These are phyloP conservation scores for Pholiota adiposa DNA, from an alignment of 1,284 basidiomycete species.

Conservation along the genomic window DNA sequence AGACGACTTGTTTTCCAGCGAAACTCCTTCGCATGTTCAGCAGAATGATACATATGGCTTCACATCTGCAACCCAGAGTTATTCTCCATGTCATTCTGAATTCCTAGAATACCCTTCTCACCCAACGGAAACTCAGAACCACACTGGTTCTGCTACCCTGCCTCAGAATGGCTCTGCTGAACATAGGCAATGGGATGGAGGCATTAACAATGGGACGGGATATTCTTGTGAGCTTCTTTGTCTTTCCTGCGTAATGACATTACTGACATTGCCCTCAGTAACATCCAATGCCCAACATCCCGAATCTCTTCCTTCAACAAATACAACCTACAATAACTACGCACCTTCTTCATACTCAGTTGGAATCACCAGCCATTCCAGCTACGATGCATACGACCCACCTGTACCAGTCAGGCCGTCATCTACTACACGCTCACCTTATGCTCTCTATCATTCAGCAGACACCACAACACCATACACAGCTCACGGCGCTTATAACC, in stretches of 20 bases:
- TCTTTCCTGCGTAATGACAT: too few relatives aligned
- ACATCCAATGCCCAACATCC: neutral
- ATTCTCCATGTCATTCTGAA: neutral
- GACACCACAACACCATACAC: slow-evolving; percentile 8
- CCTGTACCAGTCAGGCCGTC: neutral
- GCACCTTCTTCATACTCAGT: slow-evolving; percentile 8
- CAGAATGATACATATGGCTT: slow-evolving; percentile 13
- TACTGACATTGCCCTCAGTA: too few relatives aligned
- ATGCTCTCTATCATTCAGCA: neutral
- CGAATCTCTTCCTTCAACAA: neutral
- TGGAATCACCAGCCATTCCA: neutral
- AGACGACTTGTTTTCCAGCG: slow-evolving; percentile 29
- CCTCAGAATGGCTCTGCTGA: slow-evolving; percentile 2
- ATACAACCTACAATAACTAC: slow-evolving; percentile 5
- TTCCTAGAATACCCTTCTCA: slow-evolving; percentile 12
- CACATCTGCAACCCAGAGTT: slow-evolving; percentile 1
- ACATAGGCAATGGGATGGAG: slow-evolving; percentile 11
- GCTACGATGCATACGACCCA: slow-evolving; percentile 7
- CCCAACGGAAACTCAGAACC: neutral
- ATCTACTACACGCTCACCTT: neutral
- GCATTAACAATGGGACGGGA: slow-evolving; percentile 5
- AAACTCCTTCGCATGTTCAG: slow-evolving; percentile 3
- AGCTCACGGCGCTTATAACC: slow-evolving; percentile 3
- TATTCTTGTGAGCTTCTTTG: slow-evolving; percentile 10
- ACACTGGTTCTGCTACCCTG: neutral